Base-by-base conservation (phyloP, 768 basidiomycete genomes). In the Gymnopilus dilepis region DNA sequence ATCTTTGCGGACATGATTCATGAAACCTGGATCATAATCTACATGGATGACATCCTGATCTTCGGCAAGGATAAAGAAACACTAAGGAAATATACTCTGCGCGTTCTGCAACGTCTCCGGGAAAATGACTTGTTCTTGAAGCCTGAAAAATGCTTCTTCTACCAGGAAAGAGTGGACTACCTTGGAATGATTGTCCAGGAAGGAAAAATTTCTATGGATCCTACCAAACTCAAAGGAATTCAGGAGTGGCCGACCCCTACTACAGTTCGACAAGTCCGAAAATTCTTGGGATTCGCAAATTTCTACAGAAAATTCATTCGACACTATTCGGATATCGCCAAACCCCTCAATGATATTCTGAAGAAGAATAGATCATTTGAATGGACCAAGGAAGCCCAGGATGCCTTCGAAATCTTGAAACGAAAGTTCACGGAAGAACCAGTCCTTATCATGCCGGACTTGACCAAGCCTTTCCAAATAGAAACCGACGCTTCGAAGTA, bases 141-240 rank as follows among this genome's bases (percentile, higher is more conserved):
- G 55, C 68, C 72, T 4, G 72, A 78, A 30, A 80, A 79, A 60
- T 80, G 77, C 64, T 40, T 40, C 8, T 78, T 76, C 43, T 60
- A 70, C 9, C 50, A 12, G 21, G 70, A 51, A 67, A 74, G 12
- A 12, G 12, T 34, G 2, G 67, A 74, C 31, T 76, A 73, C 59
- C 66, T 80, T 0, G 72, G 79, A 9, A 57, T 70, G 4, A 34
- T 34, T 12, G 12, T 34, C 12, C 33, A 34, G 12, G 33, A 34
- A 34, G 59, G 51, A 3, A 60, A 55, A 22, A 54, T 60, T 19
- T 30, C 52, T 0, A 78, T 79, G 73, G 73, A 79, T 47, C 69
- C 69, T 0, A 41, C 19, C 0, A 80, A 78, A 52, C 55, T 77
- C 6, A 3, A 54, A 71, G n/a, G 72, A 0, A 65, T 78, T 4